Base-by-base conservation (phyloP, 1,284 basidiomycete species). In the Boletus subluridellus region DNA sequence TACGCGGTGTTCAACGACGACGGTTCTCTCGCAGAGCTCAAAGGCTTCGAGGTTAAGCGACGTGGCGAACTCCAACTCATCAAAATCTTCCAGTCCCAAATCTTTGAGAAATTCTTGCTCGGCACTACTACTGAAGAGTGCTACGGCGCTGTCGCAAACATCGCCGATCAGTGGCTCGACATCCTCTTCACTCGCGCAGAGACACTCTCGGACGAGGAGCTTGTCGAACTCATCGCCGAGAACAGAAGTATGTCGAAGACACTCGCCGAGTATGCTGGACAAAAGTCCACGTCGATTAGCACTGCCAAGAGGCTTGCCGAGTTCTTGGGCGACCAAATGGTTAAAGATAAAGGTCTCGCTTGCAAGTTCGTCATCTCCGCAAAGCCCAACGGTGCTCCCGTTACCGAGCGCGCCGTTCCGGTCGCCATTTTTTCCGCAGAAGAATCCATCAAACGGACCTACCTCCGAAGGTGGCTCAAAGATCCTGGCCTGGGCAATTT, bases 1-100 rank as follows among this genome's bases (percentile, higher is more conserved):
- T 99, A 99, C 68, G 97, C 97, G 5, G 97, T 99, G n/a, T 99
- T 99, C 80, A 96, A 99, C 69, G 92, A 95, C 64, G 96, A 99
- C 69, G 97, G 97, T 2, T 92, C 92, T 15, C 82, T 99, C 3
- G 97, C 97, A 2, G 97, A 99, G 73, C 78, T 99, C 66, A 99
- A 99, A 72, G 97, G 97, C 0, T 99, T 99, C 77, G 97, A 99
- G 72, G 95, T 99, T 64, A 99, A 99, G 76, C 91, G 97, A 59
- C 85, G 97, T 54, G 97, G 97, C 48, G 97, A 99, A 74, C 81
- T 99, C 54, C 97, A 99, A 70, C 87, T 99, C 69, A 97, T 99
- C 88, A 99, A 99, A 78, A 97, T 96, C 66, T 99, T 99, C 83
- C 97, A 99, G 73, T 94, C 94, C 7, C 94, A 97, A 69, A 94